phyloP scores from a whole-genome alignment of 331 rosid genomes.

The Stylosanthes scabra region DNA sequence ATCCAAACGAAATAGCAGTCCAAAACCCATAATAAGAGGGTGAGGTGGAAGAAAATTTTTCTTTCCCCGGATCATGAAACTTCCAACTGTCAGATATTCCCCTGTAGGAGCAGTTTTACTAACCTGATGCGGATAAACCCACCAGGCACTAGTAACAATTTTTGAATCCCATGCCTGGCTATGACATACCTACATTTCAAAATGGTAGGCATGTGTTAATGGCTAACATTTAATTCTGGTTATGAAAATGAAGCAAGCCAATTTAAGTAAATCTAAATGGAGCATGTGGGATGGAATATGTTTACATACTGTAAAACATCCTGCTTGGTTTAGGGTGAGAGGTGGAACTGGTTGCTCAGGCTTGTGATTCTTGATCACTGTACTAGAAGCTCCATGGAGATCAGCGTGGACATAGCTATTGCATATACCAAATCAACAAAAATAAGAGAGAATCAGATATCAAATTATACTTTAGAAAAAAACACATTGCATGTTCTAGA shows the following conservation, averaged over 20 bases:
- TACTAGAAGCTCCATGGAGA: constrained; percentile 97
- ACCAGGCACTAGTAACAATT: constrained; percentile 99
- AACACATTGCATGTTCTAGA: neutral
- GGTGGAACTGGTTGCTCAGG: constrained; percentile 95
- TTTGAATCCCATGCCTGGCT: constrained; percentile 99
- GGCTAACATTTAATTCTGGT: constrained; percentile 42
- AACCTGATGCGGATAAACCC: constrained; percentile 98
- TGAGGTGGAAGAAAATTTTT: constrained; percentile 97
- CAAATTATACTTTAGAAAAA: constrained; percentile 11
- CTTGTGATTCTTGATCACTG: constrained; percentile 89
- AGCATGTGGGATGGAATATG: constrained; percentile 18
- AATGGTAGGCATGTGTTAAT: constrained; percentile 21
- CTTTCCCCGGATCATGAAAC: constrained; percentile 98
- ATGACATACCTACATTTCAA: constrained; percentile 83
- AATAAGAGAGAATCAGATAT: constrained; percentile 48
- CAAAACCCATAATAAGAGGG: constrained; percentile 98
- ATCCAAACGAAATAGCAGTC: constrained; percentile 93
- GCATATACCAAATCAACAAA: constrained; percentile 41
- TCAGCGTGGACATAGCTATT: constrained; percentile 95
- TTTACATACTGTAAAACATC: constrained; percentile 85
- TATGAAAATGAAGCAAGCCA: constrained; percentile 27
- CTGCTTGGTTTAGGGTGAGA: constrained; percentile 92
- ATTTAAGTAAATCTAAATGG: constrained; percentile 37
- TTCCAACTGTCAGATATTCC: constrained; percentile 97
- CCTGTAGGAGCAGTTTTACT: constrained; percentile 99